Conservation (phyloP, 2,329 filamentous ascomycete species). For the Colletotrichum coccodes region DNA sequence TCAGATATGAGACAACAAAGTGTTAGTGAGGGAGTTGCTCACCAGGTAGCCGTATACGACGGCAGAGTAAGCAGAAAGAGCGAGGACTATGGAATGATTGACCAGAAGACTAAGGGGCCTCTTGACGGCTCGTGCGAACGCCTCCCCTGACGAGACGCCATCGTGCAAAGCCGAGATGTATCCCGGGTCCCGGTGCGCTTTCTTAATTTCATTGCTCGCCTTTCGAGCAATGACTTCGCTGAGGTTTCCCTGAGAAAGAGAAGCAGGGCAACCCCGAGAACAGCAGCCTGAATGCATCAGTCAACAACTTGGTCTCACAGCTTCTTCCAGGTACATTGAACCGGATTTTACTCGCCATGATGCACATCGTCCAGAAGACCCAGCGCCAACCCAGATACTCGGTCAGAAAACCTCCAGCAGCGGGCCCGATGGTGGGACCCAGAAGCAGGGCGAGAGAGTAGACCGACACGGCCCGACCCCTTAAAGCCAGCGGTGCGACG, state of each 20-base stretch:
- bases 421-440: conserved; percentile 43
- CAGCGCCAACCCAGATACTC: conserved; percentile 47
- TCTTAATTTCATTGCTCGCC: conserved; percentile 58
- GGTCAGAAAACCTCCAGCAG: conserved; percentile 43
- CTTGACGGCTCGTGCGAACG: conserved; percentile 47
- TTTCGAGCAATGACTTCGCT: conserved; percentile 54
- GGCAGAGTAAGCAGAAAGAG: conserved; percentile 48
- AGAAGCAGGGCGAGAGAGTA: conserved; percentile 46
- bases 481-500: conserved; percentile 41
- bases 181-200: conserved; percentile 44
- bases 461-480: conserved; percentile 46
- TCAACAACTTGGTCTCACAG: neutral
- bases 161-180: conserved; percentile 27
- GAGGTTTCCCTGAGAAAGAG: conserved; percentile 59
- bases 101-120: conserved; percentile 59
- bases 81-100: conserved; percentile 63
- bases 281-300: neutral
- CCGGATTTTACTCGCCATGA: conserved; percentile 36
- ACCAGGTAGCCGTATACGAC: conserved; percentile 46
- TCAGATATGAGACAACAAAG: neutral
- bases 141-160: conserved; percentile 34
- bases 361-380: conserved; percentile 59
- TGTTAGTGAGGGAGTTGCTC: neutral
- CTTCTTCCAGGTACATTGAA: conserved; percentile 29
- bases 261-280: conserved; percentile 47